These are phyloP conservation scores for Chrysopogon serrulatus DNA, from an alignment of 176 grass and related monocot genomes.

Conservation along the genomic window DNA sequence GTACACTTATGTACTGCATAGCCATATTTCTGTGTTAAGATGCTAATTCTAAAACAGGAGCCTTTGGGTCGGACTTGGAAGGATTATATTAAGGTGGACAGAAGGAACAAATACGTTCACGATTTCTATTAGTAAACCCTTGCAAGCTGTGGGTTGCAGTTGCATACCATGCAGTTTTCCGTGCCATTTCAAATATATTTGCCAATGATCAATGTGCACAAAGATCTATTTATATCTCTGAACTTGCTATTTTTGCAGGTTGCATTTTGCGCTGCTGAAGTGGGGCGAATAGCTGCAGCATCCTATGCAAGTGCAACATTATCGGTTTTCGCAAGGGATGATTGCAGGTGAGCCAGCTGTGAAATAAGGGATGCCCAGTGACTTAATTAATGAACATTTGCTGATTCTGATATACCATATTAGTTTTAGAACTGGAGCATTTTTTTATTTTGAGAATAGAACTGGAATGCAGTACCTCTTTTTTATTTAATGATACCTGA, in stretches of 20 bases:
- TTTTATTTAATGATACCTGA: not conserved
- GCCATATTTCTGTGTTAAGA: no score
- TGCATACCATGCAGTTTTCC: not conserved
- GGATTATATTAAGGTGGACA: no score
- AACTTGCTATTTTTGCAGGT: slow-evolving; percentile 48
- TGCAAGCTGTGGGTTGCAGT: not conserved
- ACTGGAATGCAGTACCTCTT: not conserved
- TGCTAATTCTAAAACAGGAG: no score
- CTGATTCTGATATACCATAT: not conserved
- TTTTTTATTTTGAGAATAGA: no score
- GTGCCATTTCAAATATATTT: slow-evolving; percentile 5
- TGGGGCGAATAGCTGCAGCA: slow-evolving; percentile 93
- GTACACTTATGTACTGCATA: no score
- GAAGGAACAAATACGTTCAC: not conserved
- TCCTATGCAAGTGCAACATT: slow-evolving; percentile 82
- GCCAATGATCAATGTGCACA: no score
- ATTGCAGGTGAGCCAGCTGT: slow-evolving; percentile 52
- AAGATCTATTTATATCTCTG: no score
- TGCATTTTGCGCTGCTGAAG: slow-evolving; percentile 77
- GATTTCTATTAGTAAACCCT: not conserved
- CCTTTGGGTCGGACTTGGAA: no score
- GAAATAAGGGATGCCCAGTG: not conserved
- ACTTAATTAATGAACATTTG: slow-evolving; percentile 4
- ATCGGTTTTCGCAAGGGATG: slow-evolving; percentile 69
- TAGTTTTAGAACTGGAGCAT: not conserved